Percentiles rank a stretch among this genome's conserved stretches.
Evolutionary conservation across 73 alveolate genomes (phyloP).

Genomic region (Halteria grandinella): DNA sequence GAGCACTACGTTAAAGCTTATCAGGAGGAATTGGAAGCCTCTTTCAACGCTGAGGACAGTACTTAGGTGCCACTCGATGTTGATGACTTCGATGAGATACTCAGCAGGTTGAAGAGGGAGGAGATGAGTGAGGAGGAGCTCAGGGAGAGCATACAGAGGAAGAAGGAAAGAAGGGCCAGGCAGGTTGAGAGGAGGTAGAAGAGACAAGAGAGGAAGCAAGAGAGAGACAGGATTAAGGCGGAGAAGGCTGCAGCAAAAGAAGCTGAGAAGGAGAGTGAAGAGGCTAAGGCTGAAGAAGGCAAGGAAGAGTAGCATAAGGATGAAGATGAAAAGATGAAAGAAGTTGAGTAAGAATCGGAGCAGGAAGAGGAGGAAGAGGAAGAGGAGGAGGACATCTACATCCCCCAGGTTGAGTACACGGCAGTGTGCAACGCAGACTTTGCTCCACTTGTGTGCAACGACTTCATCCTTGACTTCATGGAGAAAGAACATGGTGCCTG

Average conservation of each 20-base stretch:
- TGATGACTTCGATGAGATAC: constrained; percentile 55
- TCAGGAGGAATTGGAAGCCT: too few relatives aligned
- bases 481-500: constrained; percentile 58
- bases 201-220: constrained; percentile 15
- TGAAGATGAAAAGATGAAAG: too few relatives aligned
- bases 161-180: constrained; percentile 43
- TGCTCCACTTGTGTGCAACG: constrained; percentile 67
- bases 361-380: too few relatives aligned
- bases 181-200: constrained; percentile 23
- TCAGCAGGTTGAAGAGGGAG: background rate
- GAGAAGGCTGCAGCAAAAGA: background rate
- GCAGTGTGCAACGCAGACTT: constrained; percentile 60
- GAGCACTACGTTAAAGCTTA: constrained; percentile 48
- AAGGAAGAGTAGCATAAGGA: background rate
- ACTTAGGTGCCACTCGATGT: too few relatives aligned
- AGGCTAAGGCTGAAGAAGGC: background rate
- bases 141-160: constrained; percentile 15
- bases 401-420: constrained; percentile 45
- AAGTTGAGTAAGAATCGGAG: background rate
- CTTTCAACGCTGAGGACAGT: too few relatives aligned
- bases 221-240: constrained; percentile 42
- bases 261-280: background rate
- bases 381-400: too few relatives aligned
- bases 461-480: constrained; percentile 53
- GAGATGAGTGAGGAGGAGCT: constrained; percentile 32